Evolutionary conservation across 2,329 filamentous ascomycete species (phyloP).

Genomic region (Clonostachys byssicola): DNA sequence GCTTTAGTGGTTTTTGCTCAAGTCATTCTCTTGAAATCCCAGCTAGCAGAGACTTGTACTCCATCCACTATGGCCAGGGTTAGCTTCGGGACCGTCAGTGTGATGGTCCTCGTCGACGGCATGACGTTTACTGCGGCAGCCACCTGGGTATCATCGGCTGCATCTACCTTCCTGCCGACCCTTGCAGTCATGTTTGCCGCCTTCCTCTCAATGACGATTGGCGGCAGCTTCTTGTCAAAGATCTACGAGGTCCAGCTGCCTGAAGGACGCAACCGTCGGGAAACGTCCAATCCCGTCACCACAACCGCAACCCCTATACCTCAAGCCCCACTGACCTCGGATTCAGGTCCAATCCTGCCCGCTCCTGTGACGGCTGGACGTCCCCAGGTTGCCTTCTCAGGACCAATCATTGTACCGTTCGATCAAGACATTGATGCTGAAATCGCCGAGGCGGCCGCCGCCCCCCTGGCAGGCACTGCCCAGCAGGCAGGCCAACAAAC

Average conservation of each 20-base stretch:
- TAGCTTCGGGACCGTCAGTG: conserved; percentile 58
- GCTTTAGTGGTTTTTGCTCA: conserved; percentile 56
- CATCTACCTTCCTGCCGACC: conserved; percentile 51
- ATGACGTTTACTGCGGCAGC: conserved; percentile 53
- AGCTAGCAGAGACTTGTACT: conserved; percentile 63
- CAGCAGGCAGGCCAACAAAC: conserved; percentile 15
- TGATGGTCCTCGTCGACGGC: conserved; percentile 61
- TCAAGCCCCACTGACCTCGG: conserved; percentile 10
- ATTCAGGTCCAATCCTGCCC: conserved; percentile 25
- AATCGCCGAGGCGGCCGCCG: conserved; percentile 39
- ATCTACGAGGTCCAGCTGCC: conserved; percentile 54
- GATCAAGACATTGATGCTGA: conserved; percentile 62
- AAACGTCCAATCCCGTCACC: conserved; percentile 3
- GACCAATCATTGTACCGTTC: conserved; percentile 56
- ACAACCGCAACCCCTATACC: conserved; percentile 16
- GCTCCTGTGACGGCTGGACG: conserved; percentile 30
- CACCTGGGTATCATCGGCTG: conserved; percentile 51
- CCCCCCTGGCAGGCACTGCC: conserved; percentile 13
- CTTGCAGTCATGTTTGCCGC: conserved; percentile 45
- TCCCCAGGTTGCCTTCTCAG: conserved; percentile 3
- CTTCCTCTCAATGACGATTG: conserved; percentile 54
- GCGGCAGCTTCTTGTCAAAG: conserved; percentile 53
- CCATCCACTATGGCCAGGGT: conserved; percentile 64
- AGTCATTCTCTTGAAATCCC: conserved; percentile 55
- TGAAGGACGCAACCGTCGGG: conserved; percentile 45